Percentiles rank a stretch among this genome's conserved stretches.
Evolutionary conservation across 352 stramenopile genomes (phyloP).

Genomic region (Albugo laibachii): DNA sequence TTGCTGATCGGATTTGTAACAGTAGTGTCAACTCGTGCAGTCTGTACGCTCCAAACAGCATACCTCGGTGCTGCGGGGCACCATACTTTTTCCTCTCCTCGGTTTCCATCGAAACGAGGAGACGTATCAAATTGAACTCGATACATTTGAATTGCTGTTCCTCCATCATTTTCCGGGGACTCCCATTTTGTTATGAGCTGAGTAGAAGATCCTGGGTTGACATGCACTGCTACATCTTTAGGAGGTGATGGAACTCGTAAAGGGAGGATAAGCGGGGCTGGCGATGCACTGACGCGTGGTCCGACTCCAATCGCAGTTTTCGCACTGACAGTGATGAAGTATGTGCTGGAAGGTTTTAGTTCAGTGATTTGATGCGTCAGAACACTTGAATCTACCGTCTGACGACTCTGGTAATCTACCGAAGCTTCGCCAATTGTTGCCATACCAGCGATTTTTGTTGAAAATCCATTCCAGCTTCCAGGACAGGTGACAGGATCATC

Average conservation of each 20-base stretch:
- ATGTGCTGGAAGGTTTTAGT: conserved; percentile 49
- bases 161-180: conserved; percentile 27
- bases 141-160: conserved; percentile 47
- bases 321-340: conserved; percentile 75
- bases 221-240: conserved; percentile 34
- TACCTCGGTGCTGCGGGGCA: conserved; percentile 26
- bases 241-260: conserved; percentile 61
- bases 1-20: conserved; percentile 16
- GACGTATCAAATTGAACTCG: conserved; percentile 54
- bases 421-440: conserved; percentile 28
- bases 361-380: conserved; percentile 45
- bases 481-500: conserved; percentile 15
- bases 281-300: conserved; percentile 17
- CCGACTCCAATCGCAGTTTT: conserved; percentile 67
- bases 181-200: conserved; percentile 35
- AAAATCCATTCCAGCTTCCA: conserved; percentile 22
- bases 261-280: conserved; percentile 25
- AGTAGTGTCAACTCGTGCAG: conserved; percentile 8
- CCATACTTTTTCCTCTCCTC: conserved; percentile 38
- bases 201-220: conserved; percentile 61
- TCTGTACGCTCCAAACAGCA: conserved; percentile 37
- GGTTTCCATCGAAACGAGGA: conserved; percentile 31
- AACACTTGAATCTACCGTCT: conserved; percentile 33
- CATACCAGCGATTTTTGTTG: conserved; percentile 14
- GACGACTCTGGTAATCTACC: conserved; percentile 41